Base-by-base conservation (phyloP, 768 basidiomycete species). In the Auricularia heimuer region DNA sequence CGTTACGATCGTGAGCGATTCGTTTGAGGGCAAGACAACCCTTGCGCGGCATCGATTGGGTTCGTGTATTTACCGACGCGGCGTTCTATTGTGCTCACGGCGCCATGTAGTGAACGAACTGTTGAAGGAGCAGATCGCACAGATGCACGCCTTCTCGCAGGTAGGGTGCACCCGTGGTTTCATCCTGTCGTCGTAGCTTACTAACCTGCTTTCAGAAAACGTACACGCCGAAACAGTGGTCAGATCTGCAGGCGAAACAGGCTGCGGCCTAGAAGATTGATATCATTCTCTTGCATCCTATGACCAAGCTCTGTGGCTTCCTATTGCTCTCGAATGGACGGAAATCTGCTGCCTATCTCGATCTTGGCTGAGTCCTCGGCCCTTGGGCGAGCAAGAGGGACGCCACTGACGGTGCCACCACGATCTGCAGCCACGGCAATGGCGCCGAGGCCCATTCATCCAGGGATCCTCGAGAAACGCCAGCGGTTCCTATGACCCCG, bases 71-170 rank as follows among this genome's bases (percentile, higher is more conserved):
- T 7, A 10, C 16, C 34, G 54, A 44, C 33, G 35, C 3, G 24
- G 6, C 29, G 29, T 16, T 21, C 8, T 62, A 4, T 21, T 11
- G 34, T 16, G 64, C 11, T 58, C 16, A 24, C 4, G 18, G 62
- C 29, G 34, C 7, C 47, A 29, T 63, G 3, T 66, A 93, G 91
- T 94, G 65, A 92, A 93, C 70, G 86, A 90, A 29, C 71, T 86
- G 8, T 72, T 94, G 70, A 92, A 89, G 76, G 77, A 76, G 2
- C 79, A 92, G 69, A 92, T 94, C 65, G 78, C 87, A 0, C 83
- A 87, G 65, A 86, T 94, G 82, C 91, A 94, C 69, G 91, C 92
- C 3, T 94, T 94, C 75, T 91, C 91, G 14, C 91, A 94, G 85
- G 92, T 91, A 68, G 63, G 76, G 29, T 3, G 33, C 4, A 42